Base-by-base conservation (phyloP, 345 rosid species). In the Euphorbia lathyris region DNA sequence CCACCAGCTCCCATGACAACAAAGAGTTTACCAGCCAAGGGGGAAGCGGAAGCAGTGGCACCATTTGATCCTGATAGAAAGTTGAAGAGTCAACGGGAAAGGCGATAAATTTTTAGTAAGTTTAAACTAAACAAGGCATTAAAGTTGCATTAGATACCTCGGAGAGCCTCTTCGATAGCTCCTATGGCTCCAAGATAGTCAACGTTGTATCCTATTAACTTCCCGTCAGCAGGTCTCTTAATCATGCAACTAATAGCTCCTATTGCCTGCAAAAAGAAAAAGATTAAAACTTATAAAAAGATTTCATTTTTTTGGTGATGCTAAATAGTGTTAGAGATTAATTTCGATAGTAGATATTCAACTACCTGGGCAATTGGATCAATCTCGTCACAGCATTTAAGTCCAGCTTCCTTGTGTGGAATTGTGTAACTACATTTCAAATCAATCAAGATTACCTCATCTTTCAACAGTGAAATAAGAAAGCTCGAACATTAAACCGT, bases 1-100 rank as follows among this genome's bases (percentile, higher is more conserved):
- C 87, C 92, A 70, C 92, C 89, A 36, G 89, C 92, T 68, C 92
- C 92, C 69, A 87, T 73, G 57, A 85, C 83, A 23, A 85, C 88
- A 76, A 87, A 83, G 13, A 84, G 77, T 64, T 81, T 84, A 59
- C 92, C 92, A 27, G 85, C 88, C 71, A 87, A 77, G 52, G 88
- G 92, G 9, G 86, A 87, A 62, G 26, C 72, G 7, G 80, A 55
- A 27, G 70, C 66, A 61, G 71, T 20, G 51, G 53, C 20, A 61
- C 82, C 84, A 61, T 78, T 80, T 66, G 86, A 68, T 77, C 56
- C 85, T 81, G 82, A 77, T 70, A 47, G 25, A 9, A 51, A 51
- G 57, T 10, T 29, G 27, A 27, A 45, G 14, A 43, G 45, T 27
- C 43, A 22, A 51, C 11, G 9, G 23, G 51, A 64, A 36, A 12